Evolutionary conservation across 768 basidiomycete species (phyloP).

Genomic region (Suillus subaureus): DNA sequence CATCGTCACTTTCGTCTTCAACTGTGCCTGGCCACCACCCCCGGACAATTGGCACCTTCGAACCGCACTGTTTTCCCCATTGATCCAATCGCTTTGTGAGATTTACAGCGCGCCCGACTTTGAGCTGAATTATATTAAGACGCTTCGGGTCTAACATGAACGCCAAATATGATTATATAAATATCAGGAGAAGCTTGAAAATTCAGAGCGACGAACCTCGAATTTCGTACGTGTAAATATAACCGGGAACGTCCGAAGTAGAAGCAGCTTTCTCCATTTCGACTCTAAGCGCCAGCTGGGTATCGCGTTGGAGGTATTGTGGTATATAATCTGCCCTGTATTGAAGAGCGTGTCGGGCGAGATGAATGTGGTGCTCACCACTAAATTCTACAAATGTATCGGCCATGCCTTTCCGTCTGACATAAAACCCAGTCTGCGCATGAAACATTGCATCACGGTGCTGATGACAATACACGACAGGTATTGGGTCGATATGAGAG

Average conservation of each 20-base stretch:
- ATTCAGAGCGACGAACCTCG: slow-evolving; percentile 48
- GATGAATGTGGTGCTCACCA: slow-evolving; percentile 38
- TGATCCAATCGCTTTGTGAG: slow-evolving; percentile 72
- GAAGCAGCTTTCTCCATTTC: slow-evolving; percentile 61
- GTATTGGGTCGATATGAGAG: slow-evolving; percentile 27
- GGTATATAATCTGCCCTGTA: slow-evolving; percentile 66
- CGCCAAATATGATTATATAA: not conserved
- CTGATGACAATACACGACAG: slow-evolving; percentile 59
- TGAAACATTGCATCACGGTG: slow-evolving; percentile 57
- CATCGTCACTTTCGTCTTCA: slow-evolving; percentile 38
- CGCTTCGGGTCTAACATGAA: slow-evolving; percentile 32
- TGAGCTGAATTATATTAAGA: slow-evolving; percentile 56
- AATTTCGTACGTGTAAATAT: slow-evolving; percentile 84
- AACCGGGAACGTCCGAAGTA: slow-evolving; percentile 63
- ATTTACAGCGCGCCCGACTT: slow-evolving; percentile 80
- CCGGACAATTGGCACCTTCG: slow-evolving; percentile 71
- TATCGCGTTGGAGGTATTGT: slow-evolving; percentile 58
- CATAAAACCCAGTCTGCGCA: slow-evolving; percentile 56
- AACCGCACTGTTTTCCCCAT: slow-evolving; percentile 82
- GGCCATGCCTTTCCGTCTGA: slow-evolving; percentile 40
- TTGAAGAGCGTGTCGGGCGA: slow-evolving; percentile 2
- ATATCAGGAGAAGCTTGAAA: slow-evolving; percentile 12
- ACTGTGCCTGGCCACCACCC: slow-evolving; percentile 72
- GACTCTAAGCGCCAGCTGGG: slow-evolving; percentile 54
- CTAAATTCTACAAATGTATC: slow-evolving; percentile 58